A percentile compares a stretch with the other conserved stretches of the same genome.
Conservation (phyloP, 2,329 filamentous ascomycete species). For the Phialemonium atrogriseum region DNA sequence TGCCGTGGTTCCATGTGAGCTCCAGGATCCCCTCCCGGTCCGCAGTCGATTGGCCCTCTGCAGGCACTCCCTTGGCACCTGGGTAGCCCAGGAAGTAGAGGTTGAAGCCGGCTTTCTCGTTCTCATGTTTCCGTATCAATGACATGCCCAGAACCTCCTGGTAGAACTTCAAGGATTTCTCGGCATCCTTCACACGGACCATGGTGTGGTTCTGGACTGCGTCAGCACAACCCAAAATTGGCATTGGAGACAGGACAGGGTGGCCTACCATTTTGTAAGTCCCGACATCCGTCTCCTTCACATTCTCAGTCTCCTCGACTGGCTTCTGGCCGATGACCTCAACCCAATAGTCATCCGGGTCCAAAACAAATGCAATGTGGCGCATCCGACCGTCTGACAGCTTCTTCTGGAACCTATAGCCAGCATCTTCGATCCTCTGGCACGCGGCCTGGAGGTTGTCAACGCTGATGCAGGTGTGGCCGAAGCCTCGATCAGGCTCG, state of each 20-base stretch:
- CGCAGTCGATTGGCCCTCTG: slow-evolving; percentile 47
- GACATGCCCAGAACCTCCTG: slow-evolving; percentile 86
- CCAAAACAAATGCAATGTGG: slow-evolving; percentile 82
- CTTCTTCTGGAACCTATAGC: slow-evolving; percentile 94
- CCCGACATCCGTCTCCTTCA: slow-evolving; percentile 62
- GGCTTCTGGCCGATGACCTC: slow-evolving; percentile 69
- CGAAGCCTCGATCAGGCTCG: slow-evolving; percentile 78
- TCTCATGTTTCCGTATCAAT: slow-evolving; percentile 65
- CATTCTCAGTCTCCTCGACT: slow-evolving; percentile 62
- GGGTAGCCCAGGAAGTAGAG: slow-evolving; percentile 88
- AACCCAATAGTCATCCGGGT: slow-evolving; percentile 84
- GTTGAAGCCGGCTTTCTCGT: slow-evolving; percentile 66
- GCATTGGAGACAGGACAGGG: background rate
- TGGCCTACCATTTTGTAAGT: slow-evolving; percentile 62
- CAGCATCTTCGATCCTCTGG: slow-evolving; percentile 78
- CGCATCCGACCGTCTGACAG: slow-evolving; percentile 80
- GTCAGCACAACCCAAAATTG: background rate
- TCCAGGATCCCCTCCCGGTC: slow-evolving; percentile 79
- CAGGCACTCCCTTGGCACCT: slow-evolving; percentile 41
- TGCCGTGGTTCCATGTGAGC: slow-evolving; percentile 77
- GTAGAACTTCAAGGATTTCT: slow-evolving; percentile 71
- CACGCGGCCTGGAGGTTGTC: slow-evolving; percentile 86
- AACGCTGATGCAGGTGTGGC: slow-evolving; percentile 77
- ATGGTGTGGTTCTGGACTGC: slow-evolving; percentile 70
- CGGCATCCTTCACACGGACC: slow-evolving; percentile 81